Evolutionary conservation across 352 stramenopile genomes (phyloP).

Genomic region (Phytophthora fragariaefolia): DNA sequence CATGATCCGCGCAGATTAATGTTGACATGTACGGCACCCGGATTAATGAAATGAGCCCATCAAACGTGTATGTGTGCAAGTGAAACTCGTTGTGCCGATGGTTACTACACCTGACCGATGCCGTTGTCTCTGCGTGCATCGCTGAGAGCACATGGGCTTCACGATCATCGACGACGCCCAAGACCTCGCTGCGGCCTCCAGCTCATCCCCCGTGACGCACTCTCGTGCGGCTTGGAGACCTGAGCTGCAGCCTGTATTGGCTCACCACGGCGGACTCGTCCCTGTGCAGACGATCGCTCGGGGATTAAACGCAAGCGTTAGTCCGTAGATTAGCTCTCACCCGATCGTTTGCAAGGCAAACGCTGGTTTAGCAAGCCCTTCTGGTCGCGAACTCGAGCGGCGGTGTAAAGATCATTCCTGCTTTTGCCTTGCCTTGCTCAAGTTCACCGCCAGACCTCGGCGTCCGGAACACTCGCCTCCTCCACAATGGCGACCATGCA

Average conservation of each 20-base stretch:
- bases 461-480: neutral
- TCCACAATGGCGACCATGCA: constrained; percentile 32
- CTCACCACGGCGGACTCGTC: constrained; percentile 17
- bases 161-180: constrained; percentile 14
- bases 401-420: constrained; percentile 24
- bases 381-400: constrained; percentile 1
- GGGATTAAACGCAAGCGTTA: constrained; percentile 5
- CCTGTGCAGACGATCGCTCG: neutral
- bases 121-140: too few relatives aligned
- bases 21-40: too few relatives aligned
- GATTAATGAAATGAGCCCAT: too few relatives aligned
- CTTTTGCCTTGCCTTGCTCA: constrained; percentile 27
- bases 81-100: neutral
- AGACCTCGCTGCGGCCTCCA: constrained; percentile 6
- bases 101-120: constrained; percentile 1
- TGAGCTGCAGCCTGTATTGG: constrained; percentile 15
- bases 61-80: too few relatives aligned
- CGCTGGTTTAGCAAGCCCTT: constrained; percentile 25
- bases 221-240: constrained; percentile 6
- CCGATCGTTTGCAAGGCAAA: constrained; percentile 7
- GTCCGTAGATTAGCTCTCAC: constrained; percentile 16
- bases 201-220: constrained; percentile 28
- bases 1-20: constrained; percentile 17
- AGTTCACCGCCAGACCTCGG: neutral
- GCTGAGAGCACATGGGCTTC: neutral